Conservation (phyloP, 2,329 filamentous ascomycete genomes). For the Colletotrichum sp. region DNA sequence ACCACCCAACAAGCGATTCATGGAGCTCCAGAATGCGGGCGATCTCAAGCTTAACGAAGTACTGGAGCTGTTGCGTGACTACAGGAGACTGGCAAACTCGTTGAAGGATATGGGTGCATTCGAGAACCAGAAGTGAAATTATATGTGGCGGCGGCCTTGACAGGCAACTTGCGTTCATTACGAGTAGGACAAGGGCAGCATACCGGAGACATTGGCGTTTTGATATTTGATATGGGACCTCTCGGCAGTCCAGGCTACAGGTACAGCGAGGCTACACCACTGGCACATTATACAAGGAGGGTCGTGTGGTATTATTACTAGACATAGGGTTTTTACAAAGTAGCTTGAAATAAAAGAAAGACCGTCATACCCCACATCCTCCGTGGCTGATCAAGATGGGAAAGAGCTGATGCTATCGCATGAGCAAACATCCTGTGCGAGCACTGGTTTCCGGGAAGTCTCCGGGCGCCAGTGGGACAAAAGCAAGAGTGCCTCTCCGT, state of each 20-base stretch:
- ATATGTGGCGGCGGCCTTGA: neutral
- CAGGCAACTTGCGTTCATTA: neutral
- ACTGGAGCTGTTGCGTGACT: constrained; percentile 73
- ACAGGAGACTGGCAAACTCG: constrained; percentile 71
- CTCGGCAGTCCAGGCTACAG: neutral
- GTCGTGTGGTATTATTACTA: neutral
- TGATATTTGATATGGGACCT: neutral
- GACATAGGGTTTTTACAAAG: neutral
- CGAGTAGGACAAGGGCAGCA: neutral
- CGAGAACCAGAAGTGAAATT: constrained; percentile 41
- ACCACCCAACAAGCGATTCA: constrained; percentile 74
- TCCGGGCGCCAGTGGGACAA: neutral
- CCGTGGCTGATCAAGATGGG: neutral
- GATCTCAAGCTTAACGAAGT: constrained; percentile 79
- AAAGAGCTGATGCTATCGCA: neutral
- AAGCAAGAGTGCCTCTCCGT: neutral
- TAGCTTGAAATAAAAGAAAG: neutral
- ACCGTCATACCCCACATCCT: neutral
- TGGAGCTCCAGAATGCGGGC: constrained; percentile 72
- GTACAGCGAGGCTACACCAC: neutral
- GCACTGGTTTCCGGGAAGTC: neutral
- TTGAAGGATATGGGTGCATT: constrained; percentile 69
- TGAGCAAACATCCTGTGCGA: neutral
- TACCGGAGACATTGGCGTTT: constrained; percentile 15
- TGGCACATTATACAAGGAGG: neutral